Evolutionary conservation across 176 grass and related monocot genomes (phyloP).

Genomic region (Aegilops bicornis): DNA sequence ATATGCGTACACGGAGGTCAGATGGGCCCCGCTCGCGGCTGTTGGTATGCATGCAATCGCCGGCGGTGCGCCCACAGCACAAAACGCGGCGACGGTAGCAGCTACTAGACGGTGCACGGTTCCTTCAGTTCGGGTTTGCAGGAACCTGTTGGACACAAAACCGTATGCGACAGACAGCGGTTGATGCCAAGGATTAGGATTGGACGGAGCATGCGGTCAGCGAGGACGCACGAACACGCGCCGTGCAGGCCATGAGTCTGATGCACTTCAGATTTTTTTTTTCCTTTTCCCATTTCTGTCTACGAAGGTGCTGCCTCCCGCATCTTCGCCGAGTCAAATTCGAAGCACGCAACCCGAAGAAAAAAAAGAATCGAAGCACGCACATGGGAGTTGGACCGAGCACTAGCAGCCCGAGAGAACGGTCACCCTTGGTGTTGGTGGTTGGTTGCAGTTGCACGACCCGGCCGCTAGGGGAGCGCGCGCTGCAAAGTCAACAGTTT

Average conservation of each 20-base stretch:
- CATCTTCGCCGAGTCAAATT: neutral
- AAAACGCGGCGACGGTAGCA: neutral
- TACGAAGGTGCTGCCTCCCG: neutral
- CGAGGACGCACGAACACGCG: too few species aligned
- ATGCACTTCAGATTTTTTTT: neutral
- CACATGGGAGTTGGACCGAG: neutral
- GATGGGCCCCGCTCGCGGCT: neutral
- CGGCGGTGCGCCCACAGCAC: neutral
- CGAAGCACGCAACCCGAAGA: too few species aligned
- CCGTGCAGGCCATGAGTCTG: neutral
- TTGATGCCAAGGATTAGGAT: too few species aligned
- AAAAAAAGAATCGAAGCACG: neutral
- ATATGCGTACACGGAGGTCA: neutral
- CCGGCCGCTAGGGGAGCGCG: neutral
- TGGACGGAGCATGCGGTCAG: too few species aligned
- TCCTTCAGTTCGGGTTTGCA: neutral
- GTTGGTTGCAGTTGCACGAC: neutral
- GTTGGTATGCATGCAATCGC: neutral
- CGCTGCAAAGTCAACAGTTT: neutral
- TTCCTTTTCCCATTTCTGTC: neutral
- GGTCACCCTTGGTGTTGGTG: too few species aligned
- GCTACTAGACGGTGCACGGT: neutral
- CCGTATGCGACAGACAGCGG: too few species aligned
- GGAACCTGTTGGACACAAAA: neutral
- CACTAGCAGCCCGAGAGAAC: neutral